Evolutionary conservation across 225 moss, liverwort and hornwort species (phyloP).

Genomic region (Ulota crispa): DNA sequence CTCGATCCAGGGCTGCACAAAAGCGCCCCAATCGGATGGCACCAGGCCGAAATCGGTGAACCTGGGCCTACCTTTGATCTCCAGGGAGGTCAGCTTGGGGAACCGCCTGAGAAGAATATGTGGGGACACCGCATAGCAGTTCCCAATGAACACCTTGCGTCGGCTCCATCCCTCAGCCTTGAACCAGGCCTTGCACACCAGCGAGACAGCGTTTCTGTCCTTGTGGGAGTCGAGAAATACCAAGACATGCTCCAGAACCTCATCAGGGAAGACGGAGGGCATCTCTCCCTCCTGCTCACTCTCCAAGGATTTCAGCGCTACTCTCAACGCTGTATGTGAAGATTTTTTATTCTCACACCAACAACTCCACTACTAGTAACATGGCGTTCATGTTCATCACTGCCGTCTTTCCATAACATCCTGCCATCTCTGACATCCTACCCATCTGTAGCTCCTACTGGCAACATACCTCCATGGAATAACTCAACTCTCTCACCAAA

Average conservation of each 20-base stretch:
- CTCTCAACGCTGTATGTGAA: too few species aligned
- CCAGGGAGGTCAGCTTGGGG: slow-evolving; percentile 72
- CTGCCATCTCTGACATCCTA: neutral
- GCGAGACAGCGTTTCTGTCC: slow-evolving; percentile 82
- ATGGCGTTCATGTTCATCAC: too few species aligned
- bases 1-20: slow-evolving; percentile 75
- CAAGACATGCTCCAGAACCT: slow-evolving; percentile 93
- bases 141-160: slow-evolving; percentile 81
- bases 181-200: slow-evolving; percentile 95
- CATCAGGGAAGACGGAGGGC: slow-evolving; percentile 96
- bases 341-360: neutral
- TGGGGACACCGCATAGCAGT: slow-evolving; percentile 85
- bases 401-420: neutral
- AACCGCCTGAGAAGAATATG: slow-evolving; percentile 63
- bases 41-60: slow-evolving; percentile 88
- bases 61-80: slow-evolving; percentile 80
- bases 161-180: slow-evolving; percentile 96
- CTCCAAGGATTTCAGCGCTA: slow-evolving; percentile 43
- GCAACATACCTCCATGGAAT: slow-evolving; percentile 10
- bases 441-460: slow-evolving; percentile 6
- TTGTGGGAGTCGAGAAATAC: slow-evolving; percentile 80
- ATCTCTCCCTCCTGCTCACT: slow-evolving; percentile 71
- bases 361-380: slow-evolving; percentile 17
- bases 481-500: slow-evolving; percentile 23
- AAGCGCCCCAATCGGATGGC: slow-evolving; percentile 77